Percentiles rank a stretch among this genome's conserved stretches.
phyloP scores from a whole-genome alignment of 805 yeast species.

The Ogataea dorogensis region DNA sequence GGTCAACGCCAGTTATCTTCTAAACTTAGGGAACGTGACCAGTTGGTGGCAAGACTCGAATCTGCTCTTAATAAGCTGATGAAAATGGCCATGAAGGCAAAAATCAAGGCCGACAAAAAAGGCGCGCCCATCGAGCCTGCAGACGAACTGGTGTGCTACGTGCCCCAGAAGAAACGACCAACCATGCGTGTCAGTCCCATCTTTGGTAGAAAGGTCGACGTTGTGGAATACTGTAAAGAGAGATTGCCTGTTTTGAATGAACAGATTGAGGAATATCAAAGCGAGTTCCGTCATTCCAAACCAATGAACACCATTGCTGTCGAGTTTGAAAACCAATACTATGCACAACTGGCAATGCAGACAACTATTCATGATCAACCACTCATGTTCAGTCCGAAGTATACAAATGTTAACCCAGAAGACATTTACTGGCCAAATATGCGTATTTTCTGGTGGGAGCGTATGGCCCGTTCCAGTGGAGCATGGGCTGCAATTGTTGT shows the following conservation, averaged over 20 bases:
- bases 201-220: slow-evolving; percentile 61
- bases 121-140: slow-evolving; percentile 44
- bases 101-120: slow-evolving; percentile 66
- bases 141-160: slow-evolving; percentile 52
- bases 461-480: slow-evolving; percentile 50
- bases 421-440: slow-evolving; percentile 70
- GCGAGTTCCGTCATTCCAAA: slow-evolving; percentile 41
- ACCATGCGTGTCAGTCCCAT: slow-evolving; percentile 40
- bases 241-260: slow-evolving; percentile 54
- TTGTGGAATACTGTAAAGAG: slow-evolving; percentile 55
- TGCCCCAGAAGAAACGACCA: slow-evolving; percentile 71
- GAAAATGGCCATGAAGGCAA: slow-evolving; percentile 59
- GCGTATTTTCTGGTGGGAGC: slow-evolving; percentile 81
- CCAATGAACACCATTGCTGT: slow-evolving; percentile 82
- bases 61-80: slow-evolving; percentile 58
- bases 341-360: slow-evolving; percentile 72
- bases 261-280: slow-evolving; percentile 57
- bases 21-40: slow-evolving; percentile 58
- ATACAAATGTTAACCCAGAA: slow-evolving; percentile 60
- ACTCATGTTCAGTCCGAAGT: slow-evolving; percentile 56
- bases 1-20: slow-evolving; percentile 51
- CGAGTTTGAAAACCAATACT: slow-evolving; percentile 73
- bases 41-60: slow-evolving; percentile 63
- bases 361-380: slow-evolving; percentile 64
- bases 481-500: slow-evolving; percentile 56